A percentile compares a stretch with the other conserved stretches of the same genome.
Conservation (phyloP, 2,329 filamentous ascomycete species). For the Ceratocystis diversiconidia region DNA sequence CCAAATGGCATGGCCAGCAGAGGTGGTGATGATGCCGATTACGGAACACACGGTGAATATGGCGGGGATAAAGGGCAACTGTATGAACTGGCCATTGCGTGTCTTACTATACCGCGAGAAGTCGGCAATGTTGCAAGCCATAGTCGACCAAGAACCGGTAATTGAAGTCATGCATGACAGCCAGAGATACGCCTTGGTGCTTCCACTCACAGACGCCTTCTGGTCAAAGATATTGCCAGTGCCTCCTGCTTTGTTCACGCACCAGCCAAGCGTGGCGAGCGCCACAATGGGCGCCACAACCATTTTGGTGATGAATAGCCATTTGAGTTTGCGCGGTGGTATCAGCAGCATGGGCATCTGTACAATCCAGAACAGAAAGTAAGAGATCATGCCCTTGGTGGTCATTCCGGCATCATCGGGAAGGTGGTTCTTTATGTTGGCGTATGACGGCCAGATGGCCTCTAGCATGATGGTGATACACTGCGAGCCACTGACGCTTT, state of each 20-base stretch:
- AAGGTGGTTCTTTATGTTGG: slow-evolving; percentile 28
- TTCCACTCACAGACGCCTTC: slow-evolving; percentile 23
- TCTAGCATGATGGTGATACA: slow-evolving; percentile 23
- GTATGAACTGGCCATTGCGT: slow-evolving; percentile 32
- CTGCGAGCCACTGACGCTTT: slow-evolving; percentile 26
- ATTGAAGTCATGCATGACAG: slow-evolving; percentile 33
- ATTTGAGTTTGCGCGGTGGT: slow-evolving; percentile 30
- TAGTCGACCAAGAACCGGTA: slow-evolving; percentile 34
- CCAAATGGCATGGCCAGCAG: slow-evolving; percentile 31
- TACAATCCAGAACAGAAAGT: slow-evolving; percentile 34
- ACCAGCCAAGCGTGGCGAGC: slow-evolving; percentile 29
- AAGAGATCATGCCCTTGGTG: slow-evolving; percentile 29
- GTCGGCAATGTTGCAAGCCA: slow-evolving; percentile 37
- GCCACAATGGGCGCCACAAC: slow-evolving; percentile 20
- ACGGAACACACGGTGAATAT: slow-evolving; percentile 34
- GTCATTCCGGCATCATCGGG: slow-evolving; percentile 24
- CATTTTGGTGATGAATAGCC: slow-evolving; percentile 31
- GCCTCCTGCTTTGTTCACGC: slow-evolving; percentile 19
- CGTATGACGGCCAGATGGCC: slow-evolving; percentile 31
- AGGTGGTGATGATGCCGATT: slow-evolving; percentile 35
- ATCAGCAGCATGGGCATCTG: slow-evolving; percentile 33
- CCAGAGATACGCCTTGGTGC: slow-evolving; percentile 28
- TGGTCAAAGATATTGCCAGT: slow-evolving; percentile 19
- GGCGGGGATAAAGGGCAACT: slow-evolving; percentile 34
- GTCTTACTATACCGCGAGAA: slow-evolving; percentile 28